Evolutionary conservation across 768 basidiomycete genomes (phyloP), one percentile per base, ranked within the genome.

Genomic region (Hortiboletus campestris): DNA sequence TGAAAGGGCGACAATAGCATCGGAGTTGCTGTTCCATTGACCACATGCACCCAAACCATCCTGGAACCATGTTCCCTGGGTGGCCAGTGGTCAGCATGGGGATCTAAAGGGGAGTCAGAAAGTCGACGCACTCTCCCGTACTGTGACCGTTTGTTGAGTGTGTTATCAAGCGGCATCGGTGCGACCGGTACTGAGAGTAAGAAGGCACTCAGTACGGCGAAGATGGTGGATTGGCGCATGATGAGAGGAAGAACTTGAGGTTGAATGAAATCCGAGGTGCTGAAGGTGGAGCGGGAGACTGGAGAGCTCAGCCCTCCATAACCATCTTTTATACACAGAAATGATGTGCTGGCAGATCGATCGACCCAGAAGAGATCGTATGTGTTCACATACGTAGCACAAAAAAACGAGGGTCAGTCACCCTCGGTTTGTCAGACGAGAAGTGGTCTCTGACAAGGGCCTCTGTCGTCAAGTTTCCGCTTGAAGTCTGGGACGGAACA

Each of bases 41-140:
- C 88, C 88, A 65, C 88, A 90, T 67, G 86, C 85, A 31, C 86
- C 87, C 31, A 76, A 66, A 29, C 69, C 84, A 48, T 75, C 76
- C 57, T 83, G 44, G 66, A 78, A 89, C 78, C 78, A 88, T 29
- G 85, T 88, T 43, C 79, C 86, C 86, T 88, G 58, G 4, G 34
- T 10, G 53, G 36, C 53, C 53, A 41, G 39, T 42, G 13, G 22
- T 60, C 13, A 55, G 57, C 49, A 9, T 44, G 32, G 35, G 22
- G 20, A 20, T 19, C 28, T 20, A 8, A 32, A 9, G 25, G 2
- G 4, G 11, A 20, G 4, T 34, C 11, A 4, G 31, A 16, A 39
- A 20, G 25, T 12, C 17, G 7, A 73, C 81, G 59, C 67, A 88
- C 88, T 57, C 75, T 74, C 46, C 88, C 88, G 10, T 58, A 60